A percentile compares a stretch with the other conserved stretches of the same genome.
Evolutionary conservation across 2,329 filamentous ascomycete genomes (phyloP).

Genomic region (Arthrobotrys musiformis): DNA sequence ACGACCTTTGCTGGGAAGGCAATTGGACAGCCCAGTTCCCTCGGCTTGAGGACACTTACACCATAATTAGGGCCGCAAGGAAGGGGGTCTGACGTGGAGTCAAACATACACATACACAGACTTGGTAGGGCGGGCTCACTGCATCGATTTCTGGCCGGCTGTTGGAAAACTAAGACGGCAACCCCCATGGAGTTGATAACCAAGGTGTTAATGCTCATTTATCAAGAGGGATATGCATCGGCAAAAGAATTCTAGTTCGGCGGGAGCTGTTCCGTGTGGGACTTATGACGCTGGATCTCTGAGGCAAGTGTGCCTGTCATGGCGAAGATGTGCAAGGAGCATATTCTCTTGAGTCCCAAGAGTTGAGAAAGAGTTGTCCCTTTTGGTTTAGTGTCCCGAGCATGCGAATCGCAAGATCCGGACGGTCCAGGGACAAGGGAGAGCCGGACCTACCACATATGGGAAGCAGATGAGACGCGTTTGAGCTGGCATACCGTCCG

Average conservation of each 20-base stretch:
- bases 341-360: constrained; percentile 22
- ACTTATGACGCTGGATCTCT: constrained; percentile 23
- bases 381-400: constrained; percentile 36
- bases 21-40: constrained; percentile 26
- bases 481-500: constrained; percentile 18
- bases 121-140: constrained; percentile 1
- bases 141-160: background rate
- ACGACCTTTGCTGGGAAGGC: constrained; percentile 17
- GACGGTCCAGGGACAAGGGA: constrained; percentile 16
- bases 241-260: constrained; percentile 24
- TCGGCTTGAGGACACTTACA: constrained; percentile 21
- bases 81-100: constrained; percentile 50
- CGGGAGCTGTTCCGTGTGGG: constrained; percentile 54
- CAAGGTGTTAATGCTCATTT: background rate
- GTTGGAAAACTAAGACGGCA: constrained; percentile 4
- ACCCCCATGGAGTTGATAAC: constrained; percentile 1
- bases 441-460: constrained; percentile 7
- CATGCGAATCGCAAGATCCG: constrained; percentile 26
- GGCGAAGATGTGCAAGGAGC: constrained; percentile 43
- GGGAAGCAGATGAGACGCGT: constrained; percentile 46
- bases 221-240: constrained; percentile 22
- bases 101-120: too few relatives aligned
- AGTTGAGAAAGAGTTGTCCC: constrained; percentile 30
- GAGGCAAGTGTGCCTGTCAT: constrained; percentile 21
- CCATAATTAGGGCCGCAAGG: constrained; percentile 3